Base-by-base conservation (phyloP, 2,329 filamentous ascomycete genomes). In the Diaporthe eres region DNA sequence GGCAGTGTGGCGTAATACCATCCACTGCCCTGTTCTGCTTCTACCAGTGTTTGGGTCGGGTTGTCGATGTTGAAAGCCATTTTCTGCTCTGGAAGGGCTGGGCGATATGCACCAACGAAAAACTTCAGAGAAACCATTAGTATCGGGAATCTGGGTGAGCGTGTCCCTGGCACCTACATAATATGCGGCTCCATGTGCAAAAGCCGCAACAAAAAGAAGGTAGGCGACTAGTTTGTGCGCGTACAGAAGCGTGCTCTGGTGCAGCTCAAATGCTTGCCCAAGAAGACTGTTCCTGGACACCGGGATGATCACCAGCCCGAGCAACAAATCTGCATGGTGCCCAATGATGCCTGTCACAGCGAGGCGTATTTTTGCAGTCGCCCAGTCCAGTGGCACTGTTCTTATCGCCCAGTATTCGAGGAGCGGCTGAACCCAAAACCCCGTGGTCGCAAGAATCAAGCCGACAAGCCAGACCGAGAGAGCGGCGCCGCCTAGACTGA, bases 221-320 rank as follows among this genome's bases (percentile, higher is more conserved):
- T 77, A 78, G 4, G 75, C 75, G 19, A 76, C 58, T 12, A 76
- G 34, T 17, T 76, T 78, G 57, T 78, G 77, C 19, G 77, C 74
- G 4, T 68, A 78, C 8, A 78, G 12, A 25, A 78, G 49, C 5
- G 77, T 76, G 49, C 74, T 78, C n/a, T 78, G 71, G 44, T 78
- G 77, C 1, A 78, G 47, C 2, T 60, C 51, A 9, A 78, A 77
- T 2, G 61, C 77, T 9, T 63, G 73, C 3, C 71, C 77, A n/a
- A 78, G 57, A 17, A 78, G 25, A 25, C 73, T 77, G 28, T 78
- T 77, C 39, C 77, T 71, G 0, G 75, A 75, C 5, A 78, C 71
- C 0, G 77, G 77, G 9, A 78, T 77, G 2, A 78, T 57, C n/a
- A 77, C 55, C 0, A 78, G 57, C 3, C 77, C 77, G 0, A 78